Percentiles rank a stretch among this genome's conserved stretches.
phyloP scores from a whole-genome alignment of 139 green algal species.

The Mychonastes homosphaera region DNA sequence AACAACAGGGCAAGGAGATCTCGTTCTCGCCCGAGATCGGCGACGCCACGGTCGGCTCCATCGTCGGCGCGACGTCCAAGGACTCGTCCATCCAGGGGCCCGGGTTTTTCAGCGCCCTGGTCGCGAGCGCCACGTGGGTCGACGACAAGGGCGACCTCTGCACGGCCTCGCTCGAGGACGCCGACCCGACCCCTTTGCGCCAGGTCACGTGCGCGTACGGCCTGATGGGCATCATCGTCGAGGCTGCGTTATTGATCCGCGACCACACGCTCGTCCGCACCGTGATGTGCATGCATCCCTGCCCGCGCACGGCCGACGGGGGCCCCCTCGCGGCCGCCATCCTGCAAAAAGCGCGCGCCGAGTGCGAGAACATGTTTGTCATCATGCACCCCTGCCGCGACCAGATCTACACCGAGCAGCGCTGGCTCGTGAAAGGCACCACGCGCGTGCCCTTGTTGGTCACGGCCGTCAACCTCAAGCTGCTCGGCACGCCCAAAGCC shows the following conservation, averaged over 20 bases:
- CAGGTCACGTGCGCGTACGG: neutral
- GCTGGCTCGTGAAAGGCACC: neutral
- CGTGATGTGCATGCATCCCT: neutral
- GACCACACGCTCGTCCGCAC: too few species aligned
- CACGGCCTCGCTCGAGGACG: neutral
- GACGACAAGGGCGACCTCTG: neutral
- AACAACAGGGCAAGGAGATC: slow-evolving; percentile 10
- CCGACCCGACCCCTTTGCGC: neutral
- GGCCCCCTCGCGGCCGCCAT: neutral
- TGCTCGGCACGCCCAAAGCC: neutral
- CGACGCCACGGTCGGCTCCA: slow-evolving; percentile 14
- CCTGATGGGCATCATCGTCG: slow-evolving; percentile 14
- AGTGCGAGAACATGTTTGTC: slow-evolving; percentile 8
- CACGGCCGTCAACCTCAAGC: neutral
- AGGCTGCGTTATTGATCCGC: slow-evolving; percentile 7
- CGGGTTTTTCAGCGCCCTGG: slow-evolving; percentile 7
- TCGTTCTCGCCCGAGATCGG: slow-evolving; percentile 17
- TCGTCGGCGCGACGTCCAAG: slow-evolving; percentile 14
- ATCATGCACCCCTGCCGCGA: slow-evolving; percentile 2
- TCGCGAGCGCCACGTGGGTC: neutral
- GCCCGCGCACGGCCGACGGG: neutral
- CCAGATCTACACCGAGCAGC: slow-evolving; percentile 1
- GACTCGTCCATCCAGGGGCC: slow-evolving; percentile 11
- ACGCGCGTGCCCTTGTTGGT: neutral
- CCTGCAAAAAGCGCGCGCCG: neutral